Percentiles rank a stretch among this genome's conserved stretches.
phyloP scores from a whole-genome alignment of 306 rosid genomes.

The Macrotyloma uniflorum region DNA sequence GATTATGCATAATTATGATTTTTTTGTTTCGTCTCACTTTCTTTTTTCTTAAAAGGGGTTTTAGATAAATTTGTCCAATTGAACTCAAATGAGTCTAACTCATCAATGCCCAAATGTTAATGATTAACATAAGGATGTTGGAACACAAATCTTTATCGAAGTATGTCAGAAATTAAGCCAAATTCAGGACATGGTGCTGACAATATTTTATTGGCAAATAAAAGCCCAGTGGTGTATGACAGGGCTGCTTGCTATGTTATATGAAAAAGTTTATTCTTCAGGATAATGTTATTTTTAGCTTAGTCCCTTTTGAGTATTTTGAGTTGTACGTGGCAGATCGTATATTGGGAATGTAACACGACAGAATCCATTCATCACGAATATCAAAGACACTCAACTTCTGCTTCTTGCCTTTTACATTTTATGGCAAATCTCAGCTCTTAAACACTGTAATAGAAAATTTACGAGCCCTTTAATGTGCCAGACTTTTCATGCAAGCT shows the following conservation, averaged over 20 bases:
- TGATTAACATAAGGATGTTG: neutral
- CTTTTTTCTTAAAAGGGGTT: too few relatives aligned
- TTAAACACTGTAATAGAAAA: neutral
- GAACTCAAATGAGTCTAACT: neutral
- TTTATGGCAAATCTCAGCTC: neutral
- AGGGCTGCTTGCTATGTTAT: neutral
- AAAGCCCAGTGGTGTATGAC: neutral
- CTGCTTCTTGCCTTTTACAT: neutral
- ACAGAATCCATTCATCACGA: neutral
- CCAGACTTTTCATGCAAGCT: neutral
- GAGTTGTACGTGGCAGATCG: neutral
- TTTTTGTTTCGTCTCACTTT: too few relatives aligned
- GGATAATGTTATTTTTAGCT: neutral
- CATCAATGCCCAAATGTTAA: neutral
- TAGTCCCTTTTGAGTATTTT: neutral
- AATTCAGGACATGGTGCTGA: neutral
- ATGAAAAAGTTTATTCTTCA: neutral
- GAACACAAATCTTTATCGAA: neutral
- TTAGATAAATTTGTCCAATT: too few relatives aligned
- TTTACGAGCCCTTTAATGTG: neutral
- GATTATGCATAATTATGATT: too few relatives aligned
- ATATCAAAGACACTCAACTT: neutral
- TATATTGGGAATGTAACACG: neutral
- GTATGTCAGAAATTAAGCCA: neutral
- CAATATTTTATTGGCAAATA: neutral